Base-by-base conservation (phyloP, 805 yeast species). In the Wickerhamiella hasegawae region DNA sequence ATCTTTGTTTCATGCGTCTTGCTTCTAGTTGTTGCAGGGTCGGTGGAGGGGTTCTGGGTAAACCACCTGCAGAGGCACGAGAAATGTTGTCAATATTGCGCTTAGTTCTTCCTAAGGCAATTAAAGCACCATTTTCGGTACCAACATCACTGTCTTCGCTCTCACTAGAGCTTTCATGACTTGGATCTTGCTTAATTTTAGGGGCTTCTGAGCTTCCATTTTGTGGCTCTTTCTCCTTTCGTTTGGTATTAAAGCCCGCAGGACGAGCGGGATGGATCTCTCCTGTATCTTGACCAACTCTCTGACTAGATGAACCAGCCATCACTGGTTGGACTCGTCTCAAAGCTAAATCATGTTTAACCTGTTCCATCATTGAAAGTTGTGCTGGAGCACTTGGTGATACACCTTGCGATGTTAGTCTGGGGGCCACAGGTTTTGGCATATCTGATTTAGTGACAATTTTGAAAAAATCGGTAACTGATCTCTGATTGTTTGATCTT, bases 1-100 rank as follows among this genome's bases (percentile, higher is more conserved):
- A 60, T 44, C 97, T 66, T 43, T 68, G 61, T 44, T 92, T 69
- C 85, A 83, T 81, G 36, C 74, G 60, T 40, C 77, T 77, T 51
- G 78, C 85, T 27, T 76, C 87, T 60, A 54, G 45, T 71, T 72
- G 34, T 59, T 64, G 17, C 56, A 53, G 22, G 62, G 61, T 12
- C 67, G 57, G 9, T 56, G 55, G 15, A 27, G 39, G 2, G 31
- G 35, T 4, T 31, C 32, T n/a, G 19, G 31, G 40, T 35, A 10
- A 31, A 29, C 4, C 33, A 19, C 14, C 36, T 28, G 34, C 16
- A 21, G 27, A 27, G 14, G 31, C 29, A 22, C 39, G 36, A 18
- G 31, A 33, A 28, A 21, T 24, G 21, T 38, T 48, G 11, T 42
- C 52, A 3, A 39, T 39, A n/a, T 41, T 28, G 8, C 34, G 27